A percentile compares a stretch with the other conserved stretches of the same genome.
These are phyloP conservation scores for Hypoxylon rubiginosum DNA, from an alignment of 2,329 filamentous ascomycete genomes.

Conservation along the genomic window DNA sequence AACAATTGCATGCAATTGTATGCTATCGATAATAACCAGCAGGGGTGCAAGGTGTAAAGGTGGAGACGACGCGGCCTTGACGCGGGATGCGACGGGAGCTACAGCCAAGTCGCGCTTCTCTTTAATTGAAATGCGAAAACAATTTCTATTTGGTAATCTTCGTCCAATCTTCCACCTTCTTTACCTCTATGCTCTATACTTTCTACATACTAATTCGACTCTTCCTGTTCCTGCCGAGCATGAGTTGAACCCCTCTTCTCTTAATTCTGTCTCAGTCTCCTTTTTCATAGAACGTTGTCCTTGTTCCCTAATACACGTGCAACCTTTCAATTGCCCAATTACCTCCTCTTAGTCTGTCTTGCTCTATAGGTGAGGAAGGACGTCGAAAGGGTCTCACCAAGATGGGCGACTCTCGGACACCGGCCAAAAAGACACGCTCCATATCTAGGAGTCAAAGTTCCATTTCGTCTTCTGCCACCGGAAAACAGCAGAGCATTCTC, in stretches of 20 bases:
- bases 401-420: constrained; percentile 50
- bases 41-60: background rate
- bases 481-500: constrained; percentile 79
- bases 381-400: constrained; percentile 6
- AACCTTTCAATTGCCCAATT: background rate
- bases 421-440: constrained; percentile 57
- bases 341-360: background rate
- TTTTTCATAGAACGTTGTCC: background rate
- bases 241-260: background rate
- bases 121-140: constrained; percentile 31
- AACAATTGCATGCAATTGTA: too few species aligned
- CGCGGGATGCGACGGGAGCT: constrained; percentile 24
- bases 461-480: constrained; percentile 59
- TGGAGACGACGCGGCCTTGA: constrained; percentile 15
- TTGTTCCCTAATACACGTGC: background rate
- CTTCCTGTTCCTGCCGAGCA: background rate
- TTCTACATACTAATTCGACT: background rate
- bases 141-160: background rate
- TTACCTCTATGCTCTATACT: background rate
- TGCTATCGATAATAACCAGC: too few species aligned
- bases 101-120: constrained; percentile 33
- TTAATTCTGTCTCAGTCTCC: background rate
- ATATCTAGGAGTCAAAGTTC: constrained; percentile 61
- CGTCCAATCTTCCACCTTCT: background rate
- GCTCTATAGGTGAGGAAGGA: background rate